phyloP scores from a whole-genome alignment of 108 stramenopile species.

The Cyclotella baltica region DNA sequence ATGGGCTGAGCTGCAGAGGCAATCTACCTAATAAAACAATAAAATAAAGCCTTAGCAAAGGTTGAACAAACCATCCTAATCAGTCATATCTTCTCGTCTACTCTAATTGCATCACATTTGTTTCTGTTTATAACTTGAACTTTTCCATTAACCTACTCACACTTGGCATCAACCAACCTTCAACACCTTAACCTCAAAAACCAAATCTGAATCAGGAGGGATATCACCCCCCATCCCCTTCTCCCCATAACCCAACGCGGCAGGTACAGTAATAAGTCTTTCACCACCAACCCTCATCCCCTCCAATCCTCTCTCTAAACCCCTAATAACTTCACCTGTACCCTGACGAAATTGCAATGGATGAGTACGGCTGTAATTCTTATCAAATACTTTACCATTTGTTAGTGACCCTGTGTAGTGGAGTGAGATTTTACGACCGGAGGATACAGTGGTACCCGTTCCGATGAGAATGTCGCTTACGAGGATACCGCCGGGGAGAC shows the following conservation, averaged over 20 bases:
- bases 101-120: background rate
- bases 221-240: slow-evolving; percentile 51
- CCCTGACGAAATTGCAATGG: slow-evolving; percentile 65
- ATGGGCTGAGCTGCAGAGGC: too few species aligned
- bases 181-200: slow-evolving; percentile 61
- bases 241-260: slow-evolving; percentile 56
- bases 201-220: slow-evolving; percentile 57
- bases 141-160: too few species aligned
- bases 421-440: slow-evolving; percentile 53
- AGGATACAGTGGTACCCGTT: slow-evolving; percentile 50
- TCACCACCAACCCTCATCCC: slow-evolving; percentile 72
- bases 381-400: slow-evolving; percentile 62
- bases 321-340: slow-evolving; percentile 61
- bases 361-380: slow-evolving; percentile 50
- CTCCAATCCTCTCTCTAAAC: slow-evolving; percentile 65
- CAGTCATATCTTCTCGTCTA: too few species aligned
- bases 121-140: background rate
- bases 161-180: slow-evolving; percentile 46
- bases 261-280: slow-evolving; percentile 59
- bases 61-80: too few species aligned
- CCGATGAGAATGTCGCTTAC: slow-evolving; percentile 56
- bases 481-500: slow-evolving; percentile 50
- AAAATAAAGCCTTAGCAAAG: too few species aligned
- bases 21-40: too few species aligned
- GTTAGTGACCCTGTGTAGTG: slow-evolving; percentile 57